Percentiles rank a stretch among this genome's conserved stretches.
phyloP scores from a whole-genome alignment of 768 basidiomycete species.

The Rhizopogon vulgaris region DNA sequence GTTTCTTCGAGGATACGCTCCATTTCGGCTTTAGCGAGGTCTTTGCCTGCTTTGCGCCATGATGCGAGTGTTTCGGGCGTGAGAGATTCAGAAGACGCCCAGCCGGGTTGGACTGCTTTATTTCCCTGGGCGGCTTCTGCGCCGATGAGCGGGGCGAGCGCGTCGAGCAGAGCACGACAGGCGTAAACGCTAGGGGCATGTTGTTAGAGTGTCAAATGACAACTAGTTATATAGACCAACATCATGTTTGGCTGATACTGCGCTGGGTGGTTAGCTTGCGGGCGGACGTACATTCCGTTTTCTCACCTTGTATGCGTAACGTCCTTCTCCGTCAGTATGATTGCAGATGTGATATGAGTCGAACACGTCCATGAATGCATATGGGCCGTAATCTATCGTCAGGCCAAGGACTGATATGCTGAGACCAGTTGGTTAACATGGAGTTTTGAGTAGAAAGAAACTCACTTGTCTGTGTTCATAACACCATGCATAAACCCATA shows the following conservation, averaged over 20 bases:
- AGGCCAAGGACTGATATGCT: conserved; percentile 71
- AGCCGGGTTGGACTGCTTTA: conserved; percentile 44
- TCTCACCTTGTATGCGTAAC: conserved; percentile 64
- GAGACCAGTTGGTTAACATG: conserved; percentile 1
- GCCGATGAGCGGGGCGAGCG: conserved; percentile 82
- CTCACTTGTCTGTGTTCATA: conserved; percentile 93
- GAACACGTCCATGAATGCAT: conserved; percentile 93
- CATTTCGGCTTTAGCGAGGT: conserved; percentile 51
- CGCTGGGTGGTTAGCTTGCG: conserved; percentile 2
- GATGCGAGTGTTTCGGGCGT: conserved; percentile 47
- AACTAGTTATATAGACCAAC: conserved; percentile 31
- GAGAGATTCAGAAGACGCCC: conserved; percentile 44
- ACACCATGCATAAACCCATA: conserved; percentile 96
- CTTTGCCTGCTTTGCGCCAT: conserved; percentile 56
- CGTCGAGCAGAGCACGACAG: conserved; percentile 65
- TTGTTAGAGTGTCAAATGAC: neutral
- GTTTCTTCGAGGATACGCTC: conserved; percentile 54
- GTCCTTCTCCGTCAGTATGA: conserved; percentile 71
- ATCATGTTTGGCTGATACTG: conserved; percentile 78
- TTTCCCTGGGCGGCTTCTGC: conserved; percentile 60
- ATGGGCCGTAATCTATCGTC: conserved; percentile 84
- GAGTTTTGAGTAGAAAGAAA: neutral
- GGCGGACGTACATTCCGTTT: neutral
- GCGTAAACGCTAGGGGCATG: conserved; percentile 59
- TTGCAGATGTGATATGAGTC: conserved; percentile 86